These are phyloP conservation scores for Ophiocordyceps camponoti-leonardi DNA, from an alignment of 2,329 filamentous ascomycete species.

Conservation along the genomic window DNA sequence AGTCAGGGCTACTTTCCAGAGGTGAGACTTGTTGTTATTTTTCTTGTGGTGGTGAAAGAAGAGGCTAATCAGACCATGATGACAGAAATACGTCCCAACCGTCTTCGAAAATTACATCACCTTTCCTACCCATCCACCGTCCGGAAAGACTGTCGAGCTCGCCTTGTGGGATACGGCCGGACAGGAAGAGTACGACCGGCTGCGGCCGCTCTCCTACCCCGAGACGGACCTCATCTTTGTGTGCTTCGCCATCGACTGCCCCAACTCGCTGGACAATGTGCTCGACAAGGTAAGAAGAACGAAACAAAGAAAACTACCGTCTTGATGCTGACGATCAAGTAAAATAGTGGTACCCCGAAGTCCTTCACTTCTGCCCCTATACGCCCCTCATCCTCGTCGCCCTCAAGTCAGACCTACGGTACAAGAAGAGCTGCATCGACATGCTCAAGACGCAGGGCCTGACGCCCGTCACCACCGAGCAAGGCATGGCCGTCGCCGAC, in stretches of 20 bases:
- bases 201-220: constrained; percentile 90
- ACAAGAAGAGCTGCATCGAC: constrained; percentile 93
- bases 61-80: too few relatives aligned
- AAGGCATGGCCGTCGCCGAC: constrained; percentile 71
- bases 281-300: constrained; percentile 68
- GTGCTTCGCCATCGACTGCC: constrained; percentile 97
- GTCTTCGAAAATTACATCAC: constrained; percentile 99
- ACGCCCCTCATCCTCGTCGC: constrained; percentile 91
- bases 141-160: constrained; percentile 88
- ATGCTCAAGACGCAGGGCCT: constrained; percentile 96
- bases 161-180: constrained; percentile 97
- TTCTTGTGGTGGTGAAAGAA: too few relatives aligned
- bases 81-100: constrained; percentile 96
- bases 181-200: constrained; percentile 94
- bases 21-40: constrained; percentile 44
- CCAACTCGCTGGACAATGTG: constrained; percentile 94
- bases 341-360: constrained; percentile 93
- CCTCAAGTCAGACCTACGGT: constrained; percentile 89
- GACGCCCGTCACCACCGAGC: constrained; percentile 82
- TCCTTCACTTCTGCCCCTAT: constrained; percentile 95
- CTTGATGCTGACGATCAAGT: constrained; percentile 2
- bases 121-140: constrained; percentile 72
- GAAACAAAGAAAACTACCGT: too few relatives aligned
- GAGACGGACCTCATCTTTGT: constrained; percentile 97
- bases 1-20: constrained; percentile 98